Evolutionary conservation across 2,329 filamentous ascomycete genomes (phyloP).

Genomic region (Botryotinia globosa): DNA sequence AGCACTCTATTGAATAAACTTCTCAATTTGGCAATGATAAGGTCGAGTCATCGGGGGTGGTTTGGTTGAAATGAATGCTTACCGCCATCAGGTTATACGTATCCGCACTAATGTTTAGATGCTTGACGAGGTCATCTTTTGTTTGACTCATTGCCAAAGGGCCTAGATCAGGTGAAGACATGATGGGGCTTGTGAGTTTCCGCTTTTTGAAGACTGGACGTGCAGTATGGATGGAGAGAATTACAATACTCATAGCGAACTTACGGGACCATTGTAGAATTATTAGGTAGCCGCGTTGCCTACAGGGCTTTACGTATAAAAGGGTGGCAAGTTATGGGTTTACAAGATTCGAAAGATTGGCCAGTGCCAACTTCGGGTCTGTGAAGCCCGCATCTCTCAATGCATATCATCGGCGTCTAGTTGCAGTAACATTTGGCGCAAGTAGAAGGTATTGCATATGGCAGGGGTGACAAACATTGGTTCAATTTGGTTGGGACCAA

Average conservation of each 20-base stretch:
- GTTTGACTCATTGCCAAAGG: slow-evolving; percentile 37
- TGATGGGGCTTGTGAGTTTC: slow-evolving; percentile 5
- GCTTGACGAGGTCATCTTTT: slow-evolving; percentile 36
- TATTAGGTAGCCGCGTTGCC: slow-evolving; percentile 8
- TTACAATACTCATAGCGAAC: slow-evolving; percentile 8
- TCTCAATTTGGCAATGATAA: background rate
- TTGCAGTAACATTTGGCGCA: background rate
- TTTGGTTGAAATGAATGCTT: slow-evolving; percentile 24
- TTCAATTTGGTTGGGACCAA: background rate
- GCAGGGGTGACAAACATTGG: slow-evolving; percentile 1
- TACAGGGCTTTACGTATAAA: slow-evolving; percentile 4
- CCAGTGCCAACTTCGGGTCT: background rate
- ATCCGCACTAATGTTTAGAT: slow-evolving; percentile 31
- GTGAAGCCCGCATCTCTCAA: slow-evolving; percentile 4
- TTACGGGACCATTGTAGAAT: background rate
- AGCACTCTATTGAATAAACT: slow-evolving; percentile 24
- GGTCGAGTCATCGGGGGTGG: background rate
- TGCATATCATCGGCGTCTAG: slow-evolving; percentile 6
- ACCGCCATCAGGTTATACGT: slow-evolving; percentile 38
- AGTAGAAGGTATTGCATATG: background rate
- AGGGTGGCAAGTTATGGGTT: background rate
- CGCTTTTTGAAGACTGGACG: slow-evolving; percentile 14
- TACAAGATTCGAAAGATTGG: background rate
- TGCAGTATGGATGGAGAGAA: slow-evolving; percentile 11
- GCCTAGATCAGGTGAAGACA: slow-evolving; percentile 18